Evolutionary conservation across 192 early-diverging fungal genomes (phyloP), one percentile per base, ranked within the genome.

Genomic region (Umbelopsis sp.): DNA sequence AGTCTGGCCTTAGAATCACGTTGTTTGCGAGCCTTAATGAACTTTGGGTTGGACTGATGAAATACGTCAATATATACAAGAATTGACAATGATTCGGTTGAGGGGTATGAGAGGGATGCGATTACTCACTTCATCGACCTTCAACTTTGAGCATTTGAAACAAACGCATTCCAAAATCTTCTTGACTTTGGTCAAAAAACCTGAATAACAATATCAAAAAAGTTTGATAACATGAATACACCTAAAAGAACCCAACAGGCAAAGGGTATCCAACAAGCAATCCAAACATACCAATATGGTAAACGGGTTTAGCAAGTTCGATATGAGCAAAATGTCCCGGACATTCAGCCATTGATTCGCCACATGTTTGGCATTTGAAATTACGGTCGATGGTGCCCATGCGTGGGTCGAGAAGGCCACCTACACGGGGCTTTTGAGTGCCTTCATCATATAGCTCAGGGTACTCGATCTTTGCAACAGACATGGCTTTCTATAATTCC

Each of bases 311-410:
- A 38, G 94, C 94, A 8, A 99, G 89, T 70, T 97, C 94, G 80
- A 99, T 95, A 76, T 97, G 93, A 14, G 93, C 97, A 89, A 99
- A 99, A 80, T 99, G 97, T 56, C 97, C 96, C 50, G 95, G 95
- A 78, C 97, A 99, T 74, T 95, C 92, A 20, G 88, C 87, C 95
- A 96, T 97, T 75, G 91, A 92, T 74, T 96, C 94, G 62, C 91
- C 91, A 81, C 97, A 99, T 10, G 97, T 98, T 70, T 92, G 91
- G 78, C 97, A 99, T 82, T 94, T 96, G 87, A 95, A 96, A 77
- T 96, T 96, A 69, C 95, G 91, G 79, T 99, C 96, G 71, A 97
- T 95, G 17, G 97, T 98, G 36, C 97, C 97, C 92, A 99, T 91
- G 34, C 96, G 88, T 50, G 95, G 89, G 79, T 99, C 97, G 31